Evolutionary conservation across 1,139 yeast genomes (phyloP).

Genomic region (Scheffersomyces illinoinensis): DNA sequence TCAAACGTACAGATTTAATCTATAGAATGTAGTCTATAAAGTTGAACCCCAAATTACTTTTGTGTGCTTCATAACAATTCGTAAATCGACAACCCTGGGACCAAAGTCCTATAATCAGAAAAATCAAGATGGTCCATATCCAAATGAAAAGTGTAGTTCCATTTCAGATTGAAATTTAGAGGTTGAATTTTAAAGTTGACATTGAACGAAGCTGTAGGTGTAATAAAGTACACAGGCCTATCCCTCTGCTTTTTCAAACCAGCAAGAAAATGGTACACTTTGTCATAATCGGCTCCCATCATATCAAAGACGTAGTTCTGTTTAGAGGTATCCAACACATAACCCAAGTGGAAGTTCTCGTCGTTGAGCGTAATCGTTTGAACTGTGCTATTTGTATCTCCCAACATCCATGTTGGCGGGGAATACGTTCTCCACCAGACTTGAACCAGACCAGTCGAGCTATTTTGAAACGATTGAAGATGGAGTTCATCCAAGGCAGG

Average conservation of each 20-base stretch:
- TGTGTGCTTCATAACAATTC: constrained; percentile 24
- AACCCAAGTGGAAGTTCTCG: constrained; percentile 5
- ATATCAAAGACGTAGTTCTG: constrained; percentile 45
- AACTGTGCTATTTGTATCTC: constrained; percentile 25
- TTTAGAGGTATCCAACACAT: constrained; percentile 11
- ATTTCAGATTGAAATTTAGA: constrained; percentile 27
- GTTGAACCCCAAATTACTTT: neutral
- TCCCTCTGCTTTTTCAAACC: constrained; percentile 9
- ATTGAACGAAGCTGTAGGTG: constrained; percentile 52
- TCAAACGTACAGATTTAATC: neutral
- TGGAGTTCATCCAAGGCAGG: constrained; percentile 54
- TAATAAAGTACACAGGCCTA: constrained; percentile 33
- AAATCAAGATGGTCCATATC: constrained; percentile 73
- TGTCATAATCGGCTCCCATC: constrained; percentile 51
- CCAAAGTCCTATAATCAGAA: constrained; percentile 40
- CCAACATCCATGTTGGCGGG: constrained; percentile 88
- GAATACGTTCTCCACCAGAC: constrained; percentile 95
- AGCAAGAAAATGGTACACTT: constrained; percentile 20
- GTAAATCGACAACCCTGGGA: constrained; percentile 63
- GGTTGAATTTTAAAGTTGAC: constrained; percentile 15
- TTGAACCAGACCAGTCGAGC: constrained; percentile 27
- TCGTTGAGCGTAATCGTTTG: constrained; percentile 21
- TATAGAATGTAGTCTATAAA: neutral
- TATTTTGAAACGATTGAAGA: constrained; percentile 10
- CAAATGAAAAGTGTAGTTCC: constrained; percentile 51